Evolutionary conservation across 257 asterid species (phyloP).

Genomic region (Salvia splendens): DNA sequence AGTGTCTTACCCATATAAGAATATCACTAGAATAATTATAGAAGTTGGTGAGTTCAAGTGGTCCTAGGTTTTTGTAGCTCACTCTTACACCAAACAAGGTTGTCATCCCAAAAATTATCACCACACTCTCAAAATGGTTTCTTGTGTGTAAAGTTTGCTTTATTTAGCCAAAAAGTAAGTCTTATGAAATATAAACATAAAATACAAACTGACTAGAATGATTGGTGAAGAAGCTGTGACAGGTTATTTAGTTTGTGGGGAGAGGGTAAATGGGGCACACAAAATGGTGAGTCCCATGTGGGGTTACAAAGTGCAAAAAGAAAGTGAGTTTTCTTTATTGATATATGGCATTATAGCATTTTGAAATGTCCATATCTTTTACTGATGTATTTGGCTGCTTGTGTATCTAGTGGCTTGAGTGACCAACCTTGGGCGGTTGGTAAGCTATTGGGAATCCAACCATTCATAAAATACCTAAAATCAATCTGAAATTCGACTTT

Average conservation of each 20-base stretch:
- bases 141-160: constrained; percentile 28
- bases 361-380: neutral
- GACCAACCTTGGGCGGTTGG: too few species aligned
- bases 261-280: constrained; percentile 27
- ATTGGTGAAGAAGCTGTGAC: constrained; percentile 34
- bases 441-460: too few species aligned
- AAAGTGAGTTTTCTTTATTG: neutral
- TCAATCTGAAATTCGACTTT: too few species aligned
- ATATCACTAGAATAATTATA: constrained; percentile 12
- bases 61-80: constrained; percentile 29
- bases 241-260: constrained; percentile 30
- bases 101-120: constrained; percentile 22
- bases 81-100: constrained; percentile 12
- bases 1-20: constrained; percentile 16
- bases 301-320: constrained; percentile 19
- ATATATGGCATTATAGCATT: neutral
- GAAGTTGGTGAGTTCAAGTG: constrained; percentile 14
- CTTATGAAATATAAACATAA: neutral
- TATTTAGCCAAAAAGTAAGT: constrained; percentile 1
- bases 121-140: neutral
- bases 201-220: constrained; percentile 6
- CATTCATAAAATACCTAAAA: too few species aligned
- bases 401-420: too few species aligned
- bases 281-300: constrained; percentile 39
- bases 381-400: neutral